Evolutionary conservation across 1,284 basidiomycete genomes (phyloP).

Genomic region (Garcileccinum viscosum): DNA sequence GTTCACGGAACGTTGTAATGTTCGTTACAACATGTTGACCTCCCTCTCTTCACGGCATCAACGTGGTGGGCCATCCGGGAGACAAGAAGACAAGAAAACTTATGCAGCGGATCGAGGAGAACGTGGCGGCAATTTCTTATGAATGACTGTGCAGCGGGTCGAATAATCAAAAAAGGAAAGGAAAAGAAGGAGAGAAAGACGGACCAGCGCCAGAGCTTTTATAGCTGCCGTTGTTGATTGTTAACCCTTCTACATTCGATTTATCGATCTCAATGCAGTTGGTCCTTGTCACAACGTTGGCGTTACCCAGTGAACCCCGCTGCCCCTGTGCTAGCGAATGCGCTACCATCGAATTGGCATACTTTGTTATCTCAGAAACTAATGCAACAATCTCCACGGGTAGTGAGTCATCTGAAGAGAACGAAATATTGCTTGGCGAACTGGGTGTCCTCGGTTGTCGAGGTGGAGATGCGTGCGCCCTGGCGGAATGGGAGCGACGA

Average conservation of each 20-base stretch:
- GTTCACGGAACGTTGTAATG: not conserved
- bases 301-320: not conserved
- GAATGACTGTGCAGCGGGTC: slow-evolving; percentile 9
- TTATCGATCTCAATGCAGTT: slow-evolving; percentile 14
- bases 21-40: not conserved
- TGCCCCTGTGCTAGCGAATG: not conserved
- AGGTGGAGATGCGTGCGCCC: slow-evolving; percentile 16
- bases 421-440: not conserved
- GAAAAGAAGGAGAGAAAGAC: not conserved
- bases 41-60: not conserved
- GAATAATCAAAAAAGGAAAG: not conserved
- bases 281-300: not conserved
- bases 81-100: not conserved
- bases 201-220: slow-evolving; percentile 21
- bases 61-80: not conserved
- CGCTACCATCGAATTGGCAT: not conserved
- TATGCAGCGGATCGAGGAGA: not conserved
- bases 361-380: not conserved
- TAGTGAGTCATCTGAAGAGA: not conserved
- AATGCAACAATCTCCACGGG: not conserved
- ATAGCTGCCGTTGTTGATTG: slow-evolving; percentile 18
- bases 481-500: slow-evolving; percentile 5
- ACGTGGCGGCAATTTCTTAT: slow-evolving; percentile 4
- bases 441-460: not conserved
- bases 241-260: slow-evolving; percentile 17